phyloP scores from a whole-genome alignment of 2,329 filamentous ascomycete genomes.

The Sclerotinia sclerotiorum region DNA sequence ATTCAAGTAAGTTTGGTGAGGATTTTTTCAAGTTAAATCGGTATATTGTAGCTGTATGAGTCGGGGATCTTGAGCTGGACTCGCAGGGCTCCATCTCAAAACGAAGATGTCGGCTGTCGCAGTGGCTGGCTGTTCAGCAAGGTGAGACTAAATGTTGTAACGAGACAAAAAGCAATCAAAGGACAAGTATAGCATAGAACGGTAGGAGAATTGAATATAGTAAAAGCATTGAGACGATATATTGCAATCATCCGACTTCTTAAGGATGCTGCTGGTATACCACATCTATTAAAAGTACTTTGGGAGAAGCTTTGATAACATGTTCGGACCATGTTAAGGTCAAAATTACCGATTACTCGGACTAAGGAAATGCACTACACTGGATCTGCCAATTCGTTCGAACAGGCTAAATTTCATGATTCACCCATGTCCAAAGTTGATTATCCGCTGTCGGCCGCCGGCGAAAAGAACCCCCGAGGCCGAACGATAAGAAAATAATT shows the following conservation, averaged over 20 bases:
- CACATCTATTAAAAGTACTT: neutral
- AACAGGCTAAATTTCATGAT: neutral
- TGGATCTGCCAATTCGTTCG: neutral
- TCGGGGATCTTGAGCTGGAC: conserved; percentile 32
- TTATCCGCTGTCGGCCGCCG: conserved; percentile 9
- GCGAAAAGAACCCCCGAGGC: neutral
- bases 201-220: neutral
- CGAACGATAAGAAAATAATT: conserved; percentile 23
- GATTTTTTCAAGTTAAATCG: conserved; percentile 6
- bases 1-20: conserved; percentile 3
- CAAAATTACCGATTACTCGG: conserved; percentile 19
- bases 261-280: neutral
- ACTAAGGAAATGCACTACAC: conserved; percentile 10
- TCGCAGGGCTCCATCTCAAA: conserved; percentile 40
- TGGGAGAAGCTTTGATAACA: conserved; percentile 8
- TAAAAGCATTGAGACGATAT: conserved; percentile 14
- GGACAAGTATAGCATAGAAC: neutral
- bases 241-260: neutral
- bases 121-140: conserved; percentile 24
- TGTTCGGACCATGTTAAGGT: conserved; percentile 2
- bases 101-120: conserved; percentile 25
- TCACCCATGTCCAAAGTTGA: neutral
- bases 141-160: conserved; percentile 3
- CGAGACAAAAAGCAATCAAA: neutral
- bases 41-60: conserved; percentile 25